These are phyloP conservation scores for Chlorella ohadii DNA, from an alignment of 139 green algal genomes.

Conservation along the genomic window DNA sequence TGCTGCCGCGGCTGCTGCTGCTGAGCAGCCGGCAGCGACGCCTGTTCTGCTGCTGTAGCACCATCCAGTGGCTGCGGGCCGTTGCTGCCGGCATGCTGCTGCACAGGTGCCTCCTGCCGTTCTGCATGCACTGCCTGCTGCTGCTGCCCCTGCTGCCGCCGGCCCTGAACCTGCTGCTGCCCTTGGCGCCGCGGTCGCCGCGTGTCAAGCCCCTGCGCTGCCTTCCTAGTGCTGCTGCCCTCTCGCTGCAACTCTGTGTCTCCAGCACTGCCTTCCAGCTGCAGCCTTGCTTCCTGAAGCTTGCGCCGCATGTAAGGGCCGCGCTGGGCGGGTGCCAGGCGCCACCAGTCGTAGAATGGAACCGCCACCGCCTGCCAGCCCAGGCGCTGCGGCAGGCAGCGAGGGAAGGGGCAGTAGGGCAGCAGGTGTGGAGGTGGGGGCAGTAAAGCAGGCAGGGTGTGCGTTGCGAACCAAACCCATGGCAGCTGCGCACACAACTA, in stretches of 20 bases:
- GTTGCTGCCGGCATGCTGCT: too few species aligned
- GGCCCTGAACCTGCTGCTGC: conserved; percentile 1
- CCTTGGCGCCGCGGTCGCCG: too few species aligned
- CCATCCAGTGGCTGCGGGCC: neutral
- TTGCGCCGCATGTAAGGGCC: conserved; percentile 17
- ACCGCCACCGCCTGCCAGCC: conserved; percentile 40
- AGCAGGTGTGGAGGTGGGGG: too few species aligned
- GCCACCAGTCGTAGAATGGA: conserved; percentile 14
- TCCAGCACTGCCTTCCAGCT: neutral
- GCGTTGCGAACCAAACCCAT: too few species aligned
- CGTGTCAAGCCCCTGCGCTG: too few species aligned
- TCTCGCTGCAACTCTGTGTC: neutral
- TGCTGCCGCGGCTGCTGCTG: neutral
- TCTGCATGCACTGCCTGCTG: too few species aligned
- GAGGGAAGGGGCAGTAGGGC: too few species aligned
- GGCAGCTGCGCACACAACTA: too few species aligned
- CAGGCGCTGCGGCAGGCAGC: conserved; percentile 16
- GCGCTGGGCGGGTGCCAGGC: neutral
- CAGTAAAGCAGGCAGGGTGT: too few species aligned
- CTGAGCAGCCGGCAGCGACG: too few species aligned
- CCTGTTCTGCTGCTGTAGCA: neutral
- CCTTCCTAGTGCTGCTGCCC: neutral
- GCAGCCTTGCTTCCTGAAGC: conserved; percentile 14
- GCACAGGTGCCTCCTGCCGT: too few species aligned
- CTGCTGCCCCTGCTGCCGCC: too few species aligned